Base-by-base conservation (phyloP, 2,329 filamentous ascomycete genomes). In the Teratosphaeriaceae sp. region DNA sequence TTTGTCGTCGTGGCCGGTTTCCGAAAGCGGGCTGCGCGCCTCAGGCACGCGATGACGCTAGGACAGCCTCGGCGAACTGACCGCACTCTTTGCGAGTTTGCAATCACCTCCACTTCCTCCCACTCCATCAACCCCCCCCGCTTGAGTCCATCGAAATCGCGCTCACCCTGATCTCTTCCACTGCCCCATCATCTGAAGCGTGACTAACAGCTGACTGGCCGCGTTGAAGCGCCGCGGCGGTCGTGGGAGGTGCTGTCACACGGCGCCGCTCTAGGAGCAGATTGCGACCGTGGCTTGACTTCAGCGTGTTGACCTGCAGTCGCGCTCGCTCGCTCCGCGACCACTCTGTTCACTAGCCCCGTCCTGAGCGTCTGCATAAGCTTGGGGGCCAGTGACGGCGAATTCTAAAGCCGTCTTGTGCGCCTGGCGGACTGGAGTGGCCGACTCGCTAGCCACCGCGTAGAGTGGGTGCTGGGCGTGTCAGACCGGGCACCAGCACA, bases 271-370 rank as follows among this genome's bases (percentile, higher is more conserved):
- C 23, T 19, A 19, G 13, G 41, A 34, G 41, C 45, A 47, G 39
- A 47, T 47, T 42, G 45, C 45, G 45, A 40, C 45, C 38, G 45
- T 44, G 37, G 39, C 37, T 21, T 21, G 13, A 20, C 13, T n/a
- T 5, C 3, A 15, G 16, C 16, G 31, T 5, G 21, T 38, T 23
- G 20, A 24, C 35, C 19, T 11, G 23, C 37, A 27, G 13, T 39
- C n/a, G 24, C 24, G 24, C n/a, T 30, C 24, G 24, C 26, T 15
- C 37, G 19, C 16, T 31, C 16, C 37, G 22, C 34, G 13, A 27
- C n/a, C 27, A 27, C 44, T 35, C 33, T 42, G 38, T 40, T 34
- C 27, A 26, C 31, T 43, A 13, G 29, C 24, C 31, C 21, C 40
- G 30, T 19, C 15, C 35, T 30, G 40, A 46, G 41, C 30, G 37